Conservation (phyloP, 2,329 filamentous ascomycete genomes). For the Thermoascus crustaceus region DNA sequence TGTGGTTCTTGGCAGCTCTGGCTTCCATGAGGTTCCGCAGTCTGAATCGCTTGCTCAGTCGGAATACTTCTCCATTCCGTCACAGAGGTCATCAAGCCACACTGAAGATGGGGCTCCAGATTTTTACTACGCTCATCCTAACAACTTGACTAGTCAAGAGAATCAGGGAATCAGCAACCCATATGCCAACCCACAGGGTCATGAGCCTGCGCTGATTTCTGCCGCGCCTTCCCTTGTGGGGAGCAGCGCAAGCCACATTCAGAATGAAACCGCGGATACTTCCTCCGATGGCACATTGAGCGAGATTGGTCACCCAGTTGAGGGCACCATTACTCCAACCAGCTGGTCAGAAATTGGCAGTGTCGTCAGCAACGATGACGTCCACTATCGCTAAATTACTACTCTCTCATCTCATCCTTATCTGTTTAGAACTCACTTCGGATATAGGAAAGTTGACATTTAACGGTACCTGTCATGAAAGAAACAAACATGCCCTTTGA, state of each 20-base stretch:
- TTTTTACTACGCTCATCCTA: conserved; percentile 27
- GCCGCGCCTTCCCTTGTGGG: conserved; percentile 30
- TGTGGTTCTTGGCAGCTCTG: conserved; percentile 15
- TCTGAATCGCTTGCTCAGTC: conserved; percentile 13
- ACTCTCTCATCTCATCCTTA: no score
- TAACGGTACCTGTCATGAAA: no score
- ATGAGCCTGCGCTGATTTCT: conserved; percentile 18
- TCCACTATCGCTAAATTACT: conserved; percentile 10
- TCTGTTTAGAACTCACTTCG: no score
- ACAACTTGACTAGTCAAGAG: conserved; percentile 11
- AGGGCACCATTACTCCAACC: conserved; percentile 28
- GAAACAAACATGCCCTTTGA: no score
- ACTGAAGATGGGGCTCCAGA: conserved; percentile 23
- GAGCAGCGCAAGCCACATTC: conserved; percentile 32
- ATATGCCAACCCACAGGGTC: conserved; percentile 14
- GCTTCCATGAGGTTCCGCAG: conserved; percentile 6
- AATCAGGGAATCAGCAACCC: conserved; percentile 14
- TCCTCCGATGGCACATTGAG: conserved; percentile 33
- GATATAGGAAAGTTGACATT: no score
- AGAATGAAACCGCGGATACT: conserved; percentile 20
- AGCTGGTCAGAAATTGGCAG: conserved; percentile 41
- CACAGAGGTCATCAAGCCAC: conserved; percentile 20
- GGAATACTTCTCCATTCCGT: conserved; percentile 18
- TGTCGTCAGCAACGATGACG: conserved; percentile 35
- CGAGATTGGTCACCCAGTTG: conserved; percentile 25